These are phyloP conservation scores for Inonotus hispidus DNA, from an alignment of 1,284 basidiomycete genomes.

Conservation along the genomic window DNA sequence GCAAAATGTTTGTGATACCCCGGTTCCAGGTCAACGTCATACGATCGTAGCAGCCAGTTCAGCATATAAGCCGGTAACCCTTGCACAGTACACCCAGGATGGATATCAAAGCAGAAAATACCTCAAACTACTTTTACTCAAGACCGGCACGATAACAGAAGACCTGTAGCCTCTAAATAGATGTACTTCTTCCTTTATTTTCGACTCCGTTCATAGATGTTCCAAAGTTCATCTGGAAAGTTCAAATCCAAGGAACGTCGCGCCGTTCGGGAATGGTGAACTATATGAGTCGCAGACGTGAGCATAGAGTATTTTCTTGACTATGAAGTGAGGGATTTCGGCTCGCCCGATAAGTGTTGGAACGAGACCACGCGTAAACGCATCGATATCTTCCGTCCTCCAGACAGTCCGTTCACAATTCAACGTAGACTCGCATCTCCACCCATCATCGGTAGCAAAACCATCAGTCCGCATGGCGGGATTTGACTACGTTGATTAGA, in stretches of 20 bases:
- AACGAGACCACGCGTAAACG: slow-evolving; percentile 85
- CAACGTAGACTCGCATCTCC: slow-evolving; percentile 76
- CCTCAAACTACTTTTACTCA: no score
- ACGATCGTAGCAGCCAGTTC: no score
- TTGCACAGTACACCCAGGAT: no score
- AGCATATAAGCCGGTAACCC: no score
- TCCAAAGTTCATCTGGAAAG: slow-evolving; percentile 57
- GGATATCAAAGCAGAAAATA: no score
- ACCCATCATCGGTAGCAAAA: slow-evolving; percentile 65
- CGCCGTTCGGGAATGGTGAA: slow-evolving; percentile 87
- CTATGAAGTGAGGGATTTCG: background rate
- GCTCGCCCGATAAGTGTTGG: slow-evolving; percentile 85
- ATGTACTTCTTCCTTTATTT: no score
- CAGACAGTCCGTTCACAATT: slow-evolving; percentile 83
- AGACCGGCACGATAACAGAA: no score
- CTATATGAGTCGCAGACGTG: slow-evolving; percentile 35
- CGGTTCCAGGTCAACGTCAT: no score
- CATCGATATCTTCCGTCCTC: slow-evolving; percentile 74
- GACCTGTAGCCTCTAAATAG: no score
- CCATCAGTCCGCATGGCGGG: slow-evolving; percentile 93
- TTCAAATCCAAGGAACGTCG: slow-evolving; percentile 91
- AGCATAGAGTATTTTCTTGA: slow-evolving; percentile 17
- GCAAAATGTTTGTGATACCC: no score
- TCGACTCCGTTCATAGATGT: background rate
- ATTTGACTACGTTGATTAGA: slow-evolving; percentile 94